These are phyloP conservation scores for Lentithecium fluviatile DNA, from an alignment of 495 filamentous ascomycete genomes.

Conservation along the genomic window DNA sequence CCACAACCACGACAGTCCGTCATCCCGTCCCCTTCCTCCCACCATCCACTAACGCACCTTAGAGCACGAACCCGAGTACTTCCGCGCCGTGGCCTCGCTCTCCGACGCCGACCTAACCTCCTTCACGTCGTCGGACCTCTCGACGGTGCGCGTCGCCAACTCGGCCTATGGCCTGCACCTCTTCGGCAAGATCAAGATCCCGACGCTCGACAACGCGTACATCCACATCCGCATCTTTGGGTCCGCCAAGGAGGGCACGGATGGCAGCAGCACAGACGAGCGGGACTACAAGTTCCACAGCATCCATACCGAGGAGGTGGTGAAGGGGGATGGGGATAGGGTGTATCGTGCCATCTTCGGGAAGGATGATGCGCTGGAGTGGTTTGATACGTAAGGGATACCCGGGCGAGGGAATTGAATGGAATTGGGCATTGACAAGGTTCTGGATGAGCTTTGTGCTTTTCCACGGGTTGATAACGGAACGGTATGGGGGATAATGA, in stretches of 20 bases:
- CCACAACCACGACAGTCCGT: conserved; percentile 41
- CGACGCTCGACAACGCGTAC: conserved; percentile 40
- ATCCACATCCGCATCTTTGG: conserved; percentile 53
- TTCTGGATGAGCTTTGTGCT: too few species aligned
- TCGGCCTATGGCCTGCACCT: conserved; percentile 58
- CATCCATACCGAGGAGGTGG: conserved; percentile 54
- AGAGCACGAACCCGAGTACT: conserved; percentile 53
- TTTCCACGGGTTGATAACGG: too few species aligned
- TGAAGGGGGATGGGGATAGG: conserved; percentile 45
- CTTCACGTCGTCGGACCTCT: conserved; percentile 47
- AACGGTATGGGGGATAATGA: too few species aligned
- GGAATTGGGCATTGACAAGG: too few species aligned
- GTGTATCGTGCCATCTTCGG: conserved; percentile 55
- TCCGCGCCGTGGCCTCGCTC: conserved; percentile 47
- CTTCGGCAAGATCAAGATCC: conserved; percentile 57
- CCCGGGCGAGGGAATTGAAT: too few species aligned
- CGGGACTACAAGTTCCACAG: conserved; percentile 50
- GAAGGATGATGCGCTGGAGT: conserved; percentile 50
- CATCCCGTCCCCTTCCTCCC: conserved; percentile 1
- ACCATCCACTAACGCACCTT: background rate
- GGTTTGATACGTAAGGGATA: conserved; percentile 50
- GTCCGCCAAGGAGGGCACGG: conserved; percentile 45
- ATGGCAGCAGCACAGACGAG: conserved; percentile 40
- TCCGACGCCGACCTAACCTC: conserved; percentile 49
- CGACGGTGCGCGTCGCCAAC: conserved; percentile 51